phyloP scores from a whole-genome alignment of 257 asterid species.

The Salvia miltiorrhiza region DNA sequence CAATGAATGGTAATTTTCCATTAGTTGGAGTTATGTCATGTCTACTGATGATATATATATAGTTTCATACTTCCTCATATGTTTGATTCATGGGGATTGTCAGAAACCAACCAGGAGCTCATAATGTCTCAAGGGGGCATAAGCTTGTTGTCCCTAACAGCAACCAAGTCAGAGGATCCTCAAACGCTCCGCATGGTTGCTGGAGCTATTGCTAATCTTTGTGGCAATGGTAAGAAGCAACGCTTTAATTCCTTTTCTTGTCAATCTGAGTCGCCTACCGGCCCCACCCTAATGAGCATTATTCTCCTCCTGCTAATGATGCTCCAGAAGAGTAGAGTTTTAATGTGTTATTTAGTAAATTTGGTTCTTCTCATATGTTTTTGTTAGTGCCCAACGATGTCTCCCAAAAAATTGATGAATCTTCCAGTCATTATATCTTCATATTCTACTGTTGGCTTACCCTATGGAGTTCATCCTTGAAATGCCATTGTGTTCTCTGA shows the following conservation, averaged over 20 bases:
- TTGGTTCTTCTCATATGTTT: not conserved
- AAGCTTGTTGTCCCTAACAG: conserved; percentile 59
- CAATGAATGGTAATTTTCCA: conserved; percentile 66
- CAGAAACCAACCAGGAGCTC: conserved; percentile 88
- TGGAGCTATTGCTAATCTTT: conserved; percentile 86
- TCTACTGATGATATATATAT: not conserved
- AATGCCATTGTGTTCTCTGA: not conserved
- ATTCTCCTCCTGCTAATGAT: not conserved
- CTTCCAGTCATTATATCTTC: not conserved
- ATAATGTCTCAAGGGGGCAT: conserved; percentile 78
- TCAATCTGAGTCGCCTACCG: not conserved
- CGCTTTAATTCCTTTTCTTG: not conserved
- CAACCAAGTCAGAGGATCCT: conserved; percentile 72
- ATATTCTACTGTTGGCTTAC: not conserved
- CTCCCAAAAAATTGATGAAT: not conserved
- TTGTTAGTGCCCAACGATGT: not conserved
- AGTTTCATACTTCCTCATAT: too few relatives aligned
- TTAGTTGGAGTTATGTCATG: not conserved
- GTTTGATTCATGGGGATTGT: conserved; percentile 18
- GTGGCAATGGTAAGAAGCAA: conserved; percentile 67
- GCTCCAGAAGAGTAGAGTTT: not conserved
- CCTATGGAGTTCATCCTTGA: not conserved
- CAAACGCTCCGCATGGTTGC: conserved; percentile 96
- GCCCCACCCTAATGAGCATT: not conserved
- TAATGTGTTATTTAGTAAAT: not conserved